Evolutionary conservation across 2,329 filamentous ascomycete species (phyloP).

Genomic region (Trichothecium sympodiale): DNA sequence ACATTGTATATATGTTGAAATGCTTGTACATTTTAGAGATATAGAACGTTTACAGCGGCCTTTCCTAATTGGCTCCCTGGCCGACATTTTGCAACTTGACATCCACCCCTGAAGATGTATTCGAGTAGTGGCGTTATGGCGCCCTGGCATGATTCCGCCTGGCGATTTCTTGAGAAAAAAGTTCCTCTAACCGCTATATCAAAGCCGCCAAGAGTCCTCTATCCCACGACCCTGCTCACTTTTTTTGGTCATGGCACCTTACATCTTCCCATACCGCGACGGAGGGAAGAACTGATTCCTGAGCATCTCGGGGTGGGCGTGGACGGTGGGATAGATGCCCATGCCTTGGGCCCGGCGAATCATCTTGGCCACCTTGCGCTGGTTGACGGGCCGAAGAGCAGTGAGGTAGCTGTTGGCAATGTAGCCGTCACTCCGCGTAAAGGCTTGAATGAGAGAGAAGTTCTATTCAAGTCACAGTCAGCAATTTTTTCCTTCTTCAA

Average conservation of each 20-base stretch:
- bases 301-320: slow-evolving; percentile 77
- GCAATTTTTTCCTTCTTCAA: not conserved
- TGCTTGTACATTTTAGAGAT: slow-evolving; percentile 2
- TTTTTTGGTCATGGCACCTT: too few species aligned
- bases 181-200: too few species aligned
- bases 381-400: slow-evolving; percentile 77
- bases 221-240: too few species aligned
- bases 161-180: too few species aligned
- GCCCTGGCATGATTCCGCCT: too few species aligned
- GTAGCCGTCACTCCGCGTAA: slow-evolving; percentile 71
- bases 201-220: too few species aligned
- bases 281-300: slow-evolving; percentile 24
- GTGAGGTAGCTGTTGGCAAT: slow-evolving; percentile 71
- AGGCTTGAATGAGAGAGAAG: slow-evolving; percentile 84
- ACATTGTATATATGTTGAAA: not conserved
- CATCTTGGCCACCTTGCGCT: slow-evolving; percentile 86
- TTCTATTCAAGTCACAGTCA: slow-evolving; percentile 56
- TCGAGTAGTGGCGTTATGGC: too few species aligned
- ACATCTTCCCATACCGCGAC: too few species aligned
- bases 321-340: slow-evolving; percentile 83
- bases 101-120: too few species aligned
- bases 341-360: slow-evolving; percentile 80
- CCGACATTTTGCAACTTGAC: too few species aligned
- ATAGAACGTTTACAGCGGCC: too few species aligned
- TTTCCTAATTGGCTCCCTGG: too few species aligned